Conservation (phyloP, 768 basidiomycete species). For the Dentipellis sp. region DNA sequence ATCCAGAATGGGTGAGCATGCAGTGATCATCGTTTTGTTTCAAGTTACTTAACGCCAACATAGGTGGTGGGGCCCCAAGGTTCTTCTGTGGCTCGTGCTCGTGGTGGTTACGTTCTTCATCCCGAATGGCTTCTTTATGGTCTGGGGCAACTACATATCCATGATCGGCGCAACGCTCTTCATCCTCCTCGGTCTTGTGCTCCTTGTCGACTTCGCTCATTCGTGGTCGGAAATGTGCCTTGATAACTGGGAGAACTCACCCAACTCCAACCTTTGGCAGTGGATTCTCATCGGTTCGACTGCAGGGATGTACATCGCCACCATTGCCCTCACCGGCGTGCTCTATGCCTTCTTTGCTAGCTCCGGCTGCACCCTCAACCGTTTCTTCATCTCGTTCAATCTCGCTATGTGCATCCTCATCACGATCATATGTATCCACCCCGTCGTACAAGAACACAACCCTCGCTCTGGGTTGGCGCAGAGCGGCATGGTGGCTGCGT, state of each 20-base stretch:
- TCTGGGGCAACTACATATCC: slow-evolving; percentile 92
- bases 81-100: slow-evolving; percentile 80
- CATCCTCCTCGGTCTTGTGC: slow-evolving; percentile 93
- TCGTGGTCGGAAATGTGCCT: slow-evolving; percentile 97
- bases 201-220: slow-evolving; percentile 97
- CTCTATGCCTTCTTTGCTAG: slow-evolving; percentile 90
- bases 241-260: slow-evolving; percentile 82
- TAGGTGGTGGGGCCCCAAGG: slow-evolving; percentile 99
- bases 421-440: slow-evolving; percentile 77
- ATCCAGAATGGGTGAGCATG: slow-evolving; percentile 86
- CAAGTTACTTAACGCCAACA: neutral
- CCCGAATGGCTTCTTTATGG: slow-evolving; percentile 96
- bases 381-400: slow-evolving; percentile 97
- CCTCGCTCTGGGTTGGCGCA: slow-evolving; percentile 93
- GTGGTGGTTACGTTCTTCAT: slow-evolving; percentile 84
- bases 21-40: neutral
- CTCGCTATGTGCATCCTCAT: slow-evolving; percentile 70
- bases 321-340: slow-evolving; percentile 78
- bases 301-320: slow-evolving; percentile 74
- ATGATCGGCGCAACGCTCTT: slow-evolving; percentile 90
- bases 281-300: slow-evolving; percentile 93
- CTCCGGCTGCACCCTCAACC: slow-evolving; percentile 82
- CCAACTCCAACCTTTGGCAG: slow-evolving; percentile 86
- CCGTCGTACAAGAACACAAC: slow-evolving; percentile 83
- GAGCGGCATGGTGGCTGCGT: slow-evolving; percentile 93